Base-by-base conservation (phyloP, 2,329 filamentous ascomycete genomes). In the Cordyceps fumosorosea region DNA sequence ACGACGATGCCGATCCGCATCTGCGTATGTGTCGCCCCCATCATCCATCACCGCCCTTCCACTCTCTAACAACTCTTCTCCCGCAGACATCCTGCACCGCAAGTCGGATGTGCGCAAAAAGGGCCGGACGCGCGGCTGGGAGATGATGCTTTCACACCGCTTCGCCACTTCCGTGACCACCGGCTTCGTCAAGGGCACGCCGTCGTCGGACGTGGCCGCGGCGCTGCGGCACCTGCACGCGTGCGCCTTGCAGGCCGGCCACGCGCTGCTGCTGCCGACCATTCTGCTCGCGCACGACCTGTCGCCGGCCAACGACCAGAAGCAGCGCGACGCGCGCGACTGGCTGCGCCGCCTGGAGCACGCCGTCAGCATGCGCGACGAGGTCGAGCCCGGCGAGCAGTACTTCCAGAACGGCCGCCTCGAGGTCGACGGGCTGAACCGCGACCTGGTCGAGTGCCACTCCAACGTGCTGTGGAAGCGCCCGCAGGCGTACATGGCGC, bases 21-120 rank as follows among this genome's bases (percentile, higher is more conserved):
- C 73, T 87, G 52, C 84, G 82, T 84, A 76, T 69, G 80, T 72
- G 29, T 12, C 20, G 2, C 24, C 11, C 6, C 6, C 56, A 18
- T 18, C 14, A 47, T 18, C 48, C 44, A 40, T 42, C 22, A 20
- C 14, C 40, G 52, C 16, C n/a, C 14, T 16, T 20, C 11, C 5
- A 11, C 2, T 6, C n/a, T n/a, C 29, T 51, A 51, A 26, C 29
- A 16, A 7, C 5, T 7, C 29, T n/a, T 24, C 3, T 16, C 8
- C 22, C 45, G 10, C 62, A 83, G 81, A 87, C 68, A 82, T 87
- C 66, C 79, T 87, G 63, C 85, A 84, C 69, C 81, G 85, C 66
- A 87, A 87, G 72, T 85, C 82, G n/a, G 84, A 87, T 68, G 84
- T 87, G 40, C 81, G 83, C 56, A 87, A 87, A 70, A 86, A 84